A percentile compares a stretch with the other conserved stretches of the same genome.
These are phyloP conservation scores for Picochlorum sp. DNA, from an alignment of 139 green algal genomes.

Conservation along the genomic window DNA sequence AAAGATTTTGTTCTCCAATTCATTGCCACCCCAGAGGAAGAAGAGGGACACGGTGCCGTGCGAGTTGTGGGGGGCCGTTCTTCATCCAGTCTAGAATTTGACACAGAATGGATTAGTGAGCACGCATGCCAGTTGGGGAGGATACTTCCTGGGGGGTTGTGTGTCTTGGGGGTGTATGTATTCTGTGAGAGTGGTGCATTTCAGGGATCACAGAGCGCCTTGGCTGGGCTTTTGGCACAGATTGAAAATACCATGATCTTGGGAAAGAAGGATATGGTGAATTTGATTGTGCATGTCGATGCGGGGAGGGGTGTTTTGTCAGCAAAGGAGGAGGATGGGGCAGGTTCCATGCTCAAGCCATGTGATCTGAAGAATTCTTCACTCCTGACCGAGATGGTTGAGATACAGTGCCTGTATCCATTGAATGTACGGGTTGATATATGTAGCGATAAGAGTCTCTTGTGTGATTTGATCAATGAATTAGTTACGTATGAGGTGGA, in stretches of 20 bases:
- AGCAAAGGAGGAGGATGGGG: neutral
- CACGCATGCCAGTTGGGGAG: conserved; percentile 42
- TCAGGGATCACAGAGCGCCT: conserved; percentile 1
- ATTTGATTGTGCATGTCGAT: neutral
- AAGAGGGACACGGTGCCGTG: conserved; percentile 5
- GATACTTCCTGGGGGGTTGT: conserved; percentile 41
- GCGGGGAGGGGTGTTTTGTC: neutral
- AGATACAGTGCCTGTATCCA: conserved; percentile 9
- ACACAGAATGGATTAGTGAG: conserved; percentile 46
- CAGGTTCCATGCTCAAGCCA: neutral
- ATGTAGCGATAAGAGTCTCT: neutral
- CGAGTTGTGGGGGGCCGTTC: neutral
- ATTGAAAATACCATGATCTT: neutral
- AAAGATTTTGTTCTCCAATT: conserved; percentile 19
- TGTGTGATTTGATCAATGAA: neutral
- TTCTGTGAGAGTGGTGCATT: conserved; percentile 23
- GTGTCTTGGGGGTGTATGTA: conserved; percentile 41
- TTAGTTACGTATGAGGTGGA: conserved; percentile 1
- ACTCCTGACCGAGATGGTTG: conserved; percentile 16
- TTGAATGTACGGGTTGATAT: conserved; percentile 6
- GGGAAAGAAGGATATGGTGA: neutral
- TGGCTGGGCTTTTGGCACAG: neutral
- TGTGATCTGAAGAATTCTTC: conserved; percentile 9
- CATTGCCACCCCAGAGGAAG: conserved; percentile 8
- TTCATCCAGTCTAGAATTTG: conserved; percentile 20